Percentiles rank a stretch among this genome's conserved stretches.
These are phyloP conservation scores for Closterium sp. DNA, from an alignment of 139 green algal genomes.

Conservation along the genomic window DNA sequence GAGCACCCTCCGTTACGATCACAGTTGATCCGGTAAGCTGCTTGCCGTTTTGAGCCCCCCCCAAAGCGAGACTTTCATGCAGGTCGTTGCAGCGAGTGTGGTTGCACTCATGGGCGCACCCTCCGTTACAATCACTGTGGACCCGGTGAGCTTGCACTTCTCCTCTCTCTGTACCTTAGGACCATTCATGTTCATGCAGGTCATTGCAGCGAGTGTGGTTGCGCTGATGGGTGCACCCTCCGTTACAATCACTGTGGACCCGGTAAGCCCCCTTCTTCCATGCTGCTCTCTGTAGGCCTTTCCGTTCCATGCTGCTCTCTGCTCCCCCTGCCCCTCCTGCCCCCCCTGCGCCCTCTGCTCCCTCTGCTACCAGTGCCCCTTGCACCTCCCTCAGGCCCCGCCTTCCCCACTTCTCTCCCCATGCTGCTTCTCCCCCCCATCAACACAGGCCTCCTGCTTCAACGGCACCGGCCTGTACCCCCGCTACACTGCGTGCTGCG, in stretches of 20 bases:
- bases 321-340: too few relatives aligned
- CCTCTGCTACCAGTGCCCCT: too few relatives aligned
- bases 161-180: neutral
- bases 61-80: neutral
- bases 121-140: neutral
- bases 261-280: too few relatives aligned
- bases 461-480: neutral
- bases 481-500: neutral
- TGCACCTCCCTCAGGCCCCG: too few relatives aligned
- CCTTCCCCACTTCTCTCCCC: too few relatives aligned
- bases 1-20: neutral
- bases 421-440: too few relatives aligned
- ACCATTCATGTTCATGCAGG: too few relatives aligned
- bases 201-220: neutral
- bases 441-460: neutral
- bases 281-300: too few relatives aligned
- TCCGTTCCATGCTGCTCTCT: too few relatives aligned
- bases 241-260: neutral
- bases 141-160: neutral
- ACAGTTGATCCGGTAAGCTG: too few relatives aligned
- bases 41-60: too few relatives aligned
- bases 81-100: neutral
- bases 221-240: neutral
- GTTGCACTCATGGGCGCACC: neutral
- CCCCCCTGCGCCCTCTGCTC: too few relatives aligned